Evolutionary conservation across 768 basidiomycete species (phyloP).

Genomic region (Melanogaster broomeanus): DNA sequence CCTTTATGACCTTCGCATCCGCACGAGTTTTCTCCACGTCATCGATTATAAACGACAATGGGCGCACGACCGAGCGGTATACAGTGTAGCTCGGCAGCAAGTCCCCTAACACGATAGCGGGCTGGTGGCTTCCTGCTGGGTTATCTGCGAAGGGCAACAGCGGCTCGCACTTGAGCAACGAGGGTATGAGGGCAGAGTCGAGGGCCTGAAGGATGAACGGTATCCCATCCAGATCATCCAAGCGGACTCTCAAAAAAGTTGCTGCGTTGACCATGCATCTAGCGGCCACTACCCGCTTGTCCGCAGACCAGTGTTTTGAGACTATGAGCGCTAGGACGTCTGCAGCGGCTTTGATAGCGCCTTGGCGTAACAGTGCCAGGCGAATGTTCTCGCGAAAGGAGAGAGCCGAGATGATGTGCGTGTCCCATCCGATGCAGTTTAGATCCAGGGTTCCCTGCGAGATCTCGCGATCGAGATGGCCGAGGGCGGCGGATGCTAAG

Average conservation of each 20-base stretch:
- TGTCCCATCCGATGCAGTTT: conserved; percentile 29
- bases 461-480: conserved; percentile 28
- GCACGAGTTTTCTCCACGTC: conserved; percentile 2
- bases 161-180: conserved; percentile 25
- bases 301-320: conserved; percentile 12
- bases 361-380: conserved; percentile 20
- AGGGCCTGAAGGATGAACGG: conserved; percentile 29
- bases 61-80: conserved; percentile 25
- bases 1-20: conserved; percentile 12
- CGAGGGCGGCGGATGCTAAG: conserved; percentile 20
- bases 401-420: conserved; percentile 26
- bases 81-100: conserved; percentile 25
- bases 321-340: conserved; percentile 22
- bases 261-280: conserved; percentile 24
- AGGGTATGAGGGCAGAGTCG: conserved; percentile 17
- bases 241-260: conserved; percentile 13
- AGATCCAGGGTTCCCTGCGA: conserved; percentile 19
- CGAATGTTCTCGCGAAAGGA: conserved; percentile 18
- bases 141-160: conserved; percentile 20
- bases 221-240: conserved; percentile 26
- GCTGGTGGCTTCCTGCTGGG: conserved; percentile 2
- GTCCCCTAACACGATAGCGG: conserved; percentile 11
- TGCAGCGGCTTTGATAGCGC: conserved; percentile 23
- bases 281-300: conserved; percentile 12
- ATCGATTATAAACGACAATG: conserved; percentile 11